Evolutionary conservation across 169 alveolate genomes (phyloP), one percentile per base, ranked within the genome.

Genomic region (Condylostoma magnum): DNA sequence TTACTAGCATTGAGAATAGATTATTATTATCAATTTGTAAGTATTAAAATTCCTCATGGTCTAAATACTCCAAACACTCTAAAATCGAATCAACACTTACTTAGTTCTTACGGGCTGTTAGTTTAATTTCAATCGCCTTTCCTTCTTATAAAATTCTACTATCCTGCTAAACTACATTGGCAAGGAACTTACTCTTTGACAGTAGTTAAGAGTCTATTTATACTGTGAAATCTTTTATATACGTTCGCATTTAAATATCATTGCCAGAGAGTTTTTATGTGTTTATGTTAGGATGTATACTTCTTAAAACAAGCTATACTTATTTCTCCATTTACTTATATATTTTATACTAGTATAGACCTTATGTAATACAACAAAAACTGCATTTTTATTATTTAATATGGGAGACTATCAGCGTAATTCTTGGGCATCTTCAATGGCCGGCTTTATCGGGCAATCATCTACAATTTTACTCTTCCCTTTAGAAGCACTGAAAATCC

Each of bases 41-140:
- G 20, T 20, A 22, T 15, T 33, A 20, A 51, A 63, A 44, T n/a
- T 38, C 41, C 30, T 12, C 34, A 20, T 67, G 76, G 66, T 47
- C 60, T n/a, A 67, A 31, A 34, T 46, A 46, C 8, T 67, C 76
- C 30, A 67, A 34, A 43, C 76, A 67, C 2, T 20, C 34, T 12
- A 67, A 15, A 4, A 47, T n/a, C 15, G 66, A 25, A 25, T 67
- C 76, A 30, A 48, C 31, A 36, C 66, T 47, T 27, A 67, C 76
- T 67, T 67, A 53, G 34, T 67, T 18, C 34, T 67, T 67, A 6
- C 76, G n/a, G 12, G 76, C 33, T 1, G 76, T 47, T 4, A 67
- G 38, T 33, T 67, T 67, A 28, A 67, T 36, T 46, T 67, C 60
- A 28, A 67, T 67, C 5, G 76, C 73, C 46, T 63, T 63, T 15